phyloP scores from a whole-genome alignment of 352 stramenopile genomes.

The Pythium aphanidermatum region DNA sequence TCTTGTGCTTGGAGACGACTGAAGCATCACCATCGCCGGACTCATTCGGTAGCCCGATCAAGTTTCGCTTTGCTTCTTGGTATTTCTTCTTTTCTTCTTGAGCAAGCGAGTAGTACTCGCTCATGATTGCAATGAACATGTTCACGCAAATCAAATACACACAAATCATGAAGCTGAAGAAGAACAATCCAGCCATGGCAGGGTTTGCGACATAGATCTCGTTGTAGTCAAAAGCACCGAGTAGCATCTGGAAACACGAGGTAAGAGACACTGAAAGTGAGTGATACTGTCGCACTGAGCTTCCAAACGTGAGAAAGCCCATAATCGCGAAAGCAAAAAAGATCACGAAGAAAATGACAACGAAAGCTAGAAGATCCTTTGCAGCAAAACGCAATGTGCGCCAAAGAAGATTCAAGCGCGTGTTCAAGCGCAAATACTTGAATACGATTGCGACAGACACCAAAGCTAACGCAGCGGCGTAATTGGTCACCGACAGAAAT shows the following conservation, averaged over 20 bases:
- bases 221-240: conserved; percentile 76
- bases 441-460: conserved; percentile 77
- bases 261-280: conserved; percentile 62
- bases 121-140: conserved; percentile 86
- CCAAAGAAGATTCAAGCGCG: conserved; percentile 72
- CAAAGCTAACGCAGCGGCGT: conserved; percentile 45
- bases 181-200: conserved; percentile 73
- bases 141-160: conserved; percentile 81
- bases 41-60: conserved; percentile 18
- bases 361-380: conserved; percentile 68
- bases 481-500: conserved; percentile 49
- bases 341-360: conserved; percentile 78
- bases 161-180: conserved; percentile 77
- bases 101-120: conserved; percentile 72
- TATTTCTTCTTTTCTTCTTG: conserved; percentile 60
- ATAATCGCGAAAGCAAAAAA: conserved; percentile 76
- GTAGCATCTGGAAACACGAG: conserved; percentile 80
- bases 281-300: conserved; percentile 55
- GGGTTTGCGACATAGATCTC: conserved; percentile 59
- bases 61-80: conserved; percentile 42
- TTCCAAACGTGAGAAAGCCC: conserved; percentile 72
- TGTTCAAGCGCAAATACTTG: conserved; percentile 77
- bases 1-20: not conserved
- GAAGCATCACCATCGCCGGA: conserved; percentile 6
- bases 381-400: conserved; percentile 67